Conservation (phyloP, 176 grass and related monocot genomes). For the Musa troglodytarum region DNA sequence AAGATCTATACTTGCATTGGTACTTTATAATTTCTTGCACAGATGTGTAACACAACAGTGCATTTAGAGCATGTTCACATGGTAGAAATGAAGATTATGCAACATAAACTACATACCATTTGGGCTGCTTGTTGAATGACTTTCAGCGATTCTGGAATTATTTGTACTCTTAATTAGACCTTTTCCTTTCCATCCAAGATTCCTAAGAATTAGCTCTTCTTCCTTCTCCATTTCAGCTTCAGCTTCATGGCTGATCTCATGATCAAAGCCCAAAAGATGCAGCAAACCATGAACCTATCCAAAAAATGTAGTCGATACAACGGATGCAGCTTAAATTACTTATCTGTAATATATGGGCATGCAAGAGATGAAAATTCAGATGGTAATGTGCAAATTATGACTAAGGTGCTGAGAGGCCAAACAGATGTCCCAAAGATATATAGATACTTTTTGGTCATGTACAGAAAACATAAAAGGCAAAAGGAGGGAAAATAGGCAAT, state of each 20-base stretch:
- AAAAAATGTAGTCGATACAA: conserved; percentile 1
- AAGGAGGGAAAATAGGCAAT: neutral
- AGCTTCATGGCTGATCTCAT: conserved; percentile 52
- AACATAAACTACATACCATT: conserved; percentile 34
- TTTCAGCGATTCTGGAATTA: conserved; percentile 29
- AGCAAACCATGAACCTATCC: conserved; percentile 79
- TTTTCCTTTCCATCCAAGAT: conserved; percentile 75
- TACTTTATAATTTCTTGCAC: conserved; percentile 26
- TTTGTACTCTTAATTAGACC: conserved; percentile 34
- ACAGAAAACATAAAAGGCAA: neutral
- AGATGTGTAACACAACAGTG: conserved; percentile 4
- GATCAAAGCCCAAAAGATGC: conserved; percentile 71
- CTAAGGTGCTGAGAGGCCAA: neutral
- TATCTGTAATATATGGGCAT: neutral
- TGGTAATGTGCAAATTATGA: neutral
- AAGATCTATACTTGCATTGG: conserved; percentile 51
- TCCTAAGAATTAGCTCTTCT: conserved; percentile 64
- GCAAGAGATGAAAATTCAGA: neutral
- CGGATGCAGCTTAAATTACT: neutral
- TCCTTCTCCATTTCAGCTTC: conserved; percentile 69
- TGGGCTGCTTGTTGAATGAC: conserved; percentile 25
- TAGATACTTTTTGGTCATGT: neutral
- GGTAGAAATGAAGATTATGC: conserved; percentile 5
- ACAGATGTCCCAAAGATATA: neutral
- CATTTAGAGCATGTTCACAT: conserved; percentile 16